These are phyloP conservation scores for Hsuehochloa calcarea DNA, from an alignment of 176 grass and related monocot genomes.

Conservation along the genomic window DNA sequence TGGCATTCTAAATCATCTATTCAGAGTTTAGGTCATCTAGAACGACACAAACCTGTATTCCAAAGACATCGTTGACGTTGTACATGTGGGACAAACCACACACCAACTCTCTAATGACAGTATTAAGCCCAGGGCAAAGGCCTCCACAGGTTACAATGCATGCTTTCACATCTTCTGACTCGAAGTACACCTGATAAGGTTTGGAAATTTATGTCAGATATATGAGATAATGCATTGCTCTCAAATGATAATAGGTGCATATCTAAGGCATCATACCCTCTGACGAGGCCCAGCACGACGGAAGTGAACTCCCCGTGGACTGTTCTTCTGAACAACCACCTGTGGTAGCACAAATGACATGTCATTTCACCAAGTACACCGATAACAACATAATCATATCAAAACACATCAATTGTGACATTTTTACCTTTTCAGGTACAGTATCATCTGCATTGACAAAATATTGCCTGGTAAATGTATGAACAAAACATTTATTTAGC, in stretches of 20 bases:
- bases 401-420: neutral
- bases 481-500: conserved; percentile 29
- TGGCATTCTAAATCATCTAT: neutral
- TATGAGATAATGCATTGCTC: conserved; percentile 8
- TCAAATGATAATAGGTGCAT: neutral
- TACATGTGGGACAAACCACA: conserved; percentile 97
- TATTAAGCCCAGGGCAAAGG: conserved; percentile 96
- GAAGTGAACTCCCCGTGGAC: conserved; percentile 77
- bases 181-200: conserved; percentile 74
- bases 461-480: conserved; percentile 69
- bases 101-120: conserved; percentile 95
- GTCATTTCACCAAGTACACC: conserved; percentile 17
- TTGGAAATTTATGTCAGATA: conserved; percentile 5
- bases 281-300: conserved; percentile 92
- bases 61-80: conserved; percentile 59
- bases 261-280: conserved; percentile 48
- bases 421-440: conserved; percentile 79
- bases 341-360: conserved; percentile 28
- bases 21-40: neutral
- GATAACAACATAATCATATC: neutral
- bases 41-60: conserved; percentile 75
- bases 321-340: conserved; percentile 79
- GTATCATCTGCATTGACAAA: conserved; percentile 93
- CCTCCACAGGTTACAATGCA: conserved; percentile 99
- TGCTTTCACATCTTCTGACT: conserved; percentile 75